Evolutionary conservation across 805 yeast species (phyloP), one percentile per base, ranked within the genome.

Genomic region (Zygoascus flipseniorum): DNA sequence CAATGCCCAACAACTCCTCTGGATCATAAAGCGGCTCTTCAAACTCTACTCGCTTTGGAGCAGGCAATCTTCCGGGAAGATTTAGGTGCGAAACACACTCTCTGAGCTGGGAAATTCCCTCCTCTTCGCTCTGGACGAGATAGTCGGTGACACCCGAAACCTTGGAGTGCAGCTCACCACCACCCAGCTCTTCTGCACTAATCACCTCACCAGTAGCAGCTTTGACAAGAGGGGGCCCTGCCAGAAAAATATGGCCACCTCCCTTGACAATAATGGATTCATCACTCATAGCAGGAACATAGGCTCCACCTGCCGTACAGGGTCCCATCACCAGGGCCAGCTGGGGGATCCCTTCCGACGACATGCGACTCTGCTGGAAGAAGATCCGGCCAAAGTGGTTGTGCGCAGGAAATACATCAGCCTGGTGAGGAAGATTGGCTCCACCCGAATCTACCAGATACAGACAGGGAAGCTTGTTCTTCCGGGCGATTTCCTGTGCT

Each of bases 261-360:
- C 68, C 68, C 50, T 56, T 58, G 53, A 65, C 69, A 31, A 65
- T 65, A 49, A 65, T 62, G 43, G 66, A 57, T 55, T 65, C 69
- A 54, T 65, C 69, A 19, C 65, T 60, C 69, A 65, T 65, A 19
- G 69, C 69, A 20, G 69, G 69, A 5, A 65, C 69, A 50, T 65
- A 65, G 48, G 69, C 69, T 11, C 69, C 69, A n/a, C 69, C 69
- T 13, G 69, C 69, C 11, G 69, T 65, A 43, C 69, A 65, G 8
- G 69, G 69, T 11, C 69, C 69, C 45, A 65, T 56, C 9, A 65
- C 69, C 11, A 65, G 58, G 9, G 69, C 60, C 49, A 65, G 52
- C 53, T 65, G 69, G 10, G 69, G 68, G 41, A 65, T 59, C 37
- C 65, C 65, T 50, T 52, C 49, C 19, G 66, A 59, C 14, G 66